Percentiles rank a stretch among this genome's conserved stretches.
Conservation (phyloP, 1,139 yeast species). For the Candida sp. region DNA sequence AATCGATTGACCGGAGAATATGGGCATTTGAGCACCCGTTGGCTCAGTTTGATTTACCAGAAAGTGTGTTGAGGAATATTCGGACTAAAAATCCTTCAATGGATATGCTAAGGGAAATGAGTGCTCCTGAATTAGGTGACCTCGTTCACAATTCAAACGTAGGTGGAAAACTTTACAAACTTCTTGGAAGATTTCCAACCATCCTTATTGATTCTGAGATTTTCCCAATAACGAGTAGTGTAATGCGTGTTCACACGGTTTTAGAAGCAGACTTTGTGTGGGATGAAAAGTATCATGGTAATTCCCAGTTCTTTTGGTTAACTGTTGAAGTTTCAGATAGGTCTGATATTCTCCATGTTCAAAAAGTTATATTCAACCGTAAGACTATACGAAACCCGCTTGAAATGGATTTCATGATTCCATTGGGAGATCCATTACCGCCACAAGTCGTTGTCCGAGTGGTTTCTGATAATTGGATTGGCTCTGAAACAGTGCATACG, state of each 20-base stretch:
- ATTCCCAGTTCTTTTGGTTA: constrained; percentile 87
- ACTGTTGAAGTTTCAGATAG: constrained; percentile 85
- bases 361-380: constrained; percentile 66
- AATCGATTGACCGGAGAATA: constrained; percentile 75
- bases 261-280: constrained; percentile 78
- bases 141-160: constrained; percentile 76
- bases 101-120: constrained; percentile 72
- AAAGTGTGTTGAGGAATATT: constrained; percentile 58
- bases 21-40: constrained; percentile 96
- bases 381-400: constrained; percentile 57
- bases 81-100: constrained; percentile 65
- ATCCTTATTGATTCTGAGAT: constrained; percentile 73
- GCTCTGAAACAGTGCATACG: constrained; percentile 73
- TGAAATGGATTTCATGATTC: constrained; percentile 90
- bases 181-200: constrained; percentile 72
- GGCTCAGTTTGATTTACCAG: constrained; percentile 80
- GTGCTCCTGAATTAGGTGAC: constrained; percentile 78
- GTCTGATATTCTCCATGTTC: constrained; percentile 74
- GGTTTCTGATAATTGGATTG: constrained; percentile 86
- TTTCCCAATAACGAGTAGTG: constrained; percentile 88
- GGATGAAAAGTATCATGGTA: constrained; percentile 82
- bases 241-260: constrained; percentile 73
- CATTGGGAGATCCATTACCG: constrained; percentile 83
- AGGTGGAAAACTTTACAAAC: constrained; percentile 61
- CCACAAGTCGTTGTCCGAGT: constrained; percentile 80